phyloP scores from a whole-genome alignment of 306 rosid species.

The Gynostemma pentaphyllum region DNA sequence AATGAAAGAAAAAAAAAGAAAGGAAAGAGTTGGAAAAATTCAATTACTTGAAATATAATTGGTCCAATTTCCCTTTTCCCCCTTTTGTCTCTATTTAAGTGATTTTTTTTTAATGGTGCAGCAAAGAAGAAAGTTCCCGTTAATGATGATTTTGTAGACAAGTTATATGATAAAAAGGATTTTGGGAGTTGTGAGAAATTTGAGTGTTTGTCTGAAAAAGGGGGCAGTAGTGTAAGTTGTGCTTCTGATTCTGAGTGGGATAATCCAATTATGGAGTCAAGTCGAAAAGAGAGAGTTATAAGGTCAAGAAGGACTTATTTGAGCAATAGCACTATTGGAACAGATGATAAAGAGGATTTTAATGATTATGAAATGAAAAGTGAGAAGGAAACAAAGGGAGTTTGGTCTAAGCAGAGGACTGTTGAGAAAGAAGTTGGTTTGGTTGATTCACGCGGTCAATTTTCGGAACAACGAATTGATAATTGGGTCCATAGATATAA shows the following conservation, averaged over 20 bases:
- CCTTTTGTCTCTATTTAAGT: background rate
- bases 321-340: constrained; percentile 14
- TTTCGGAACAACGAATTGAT: constrained; percentile 14
- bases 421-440: constrained; percentile 12
- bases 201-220: constrained; percentile 20
- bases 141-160: constrained; percentile 1
- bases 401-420: constrained; percentile 16
- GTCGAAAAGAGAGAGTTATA: constrained; percentile 18
- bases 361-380: constrained; percentile 4
- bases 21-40: background rate
- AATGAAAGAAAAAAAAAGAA: background rate
- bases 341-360: constrained; percentile 15
- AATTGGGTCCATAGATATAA: constrained; percentile 13
- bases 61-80: background rate
- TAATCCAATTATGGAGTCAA: constrained; percentile 15
- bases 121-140: constrained; percentile 19
- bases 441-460: constrained; percentile 8
- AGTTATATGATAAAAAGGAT: constrained; percentile 13
- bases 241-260: constrained; percentile 17
- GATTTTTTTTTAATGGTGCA: constrained; percentile 15
- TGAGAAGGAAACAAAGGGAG: constrained; percentile 17
- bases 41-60: background rate
- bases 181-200: constrained; percentile 14
- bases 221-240: constrained; percentile 3
- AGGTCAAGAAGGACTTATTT: constrained; percentile 14